Conservation (phyloP, 495 filamentous ascomycete species). For the Wilcoxina mikolae region DNA sequence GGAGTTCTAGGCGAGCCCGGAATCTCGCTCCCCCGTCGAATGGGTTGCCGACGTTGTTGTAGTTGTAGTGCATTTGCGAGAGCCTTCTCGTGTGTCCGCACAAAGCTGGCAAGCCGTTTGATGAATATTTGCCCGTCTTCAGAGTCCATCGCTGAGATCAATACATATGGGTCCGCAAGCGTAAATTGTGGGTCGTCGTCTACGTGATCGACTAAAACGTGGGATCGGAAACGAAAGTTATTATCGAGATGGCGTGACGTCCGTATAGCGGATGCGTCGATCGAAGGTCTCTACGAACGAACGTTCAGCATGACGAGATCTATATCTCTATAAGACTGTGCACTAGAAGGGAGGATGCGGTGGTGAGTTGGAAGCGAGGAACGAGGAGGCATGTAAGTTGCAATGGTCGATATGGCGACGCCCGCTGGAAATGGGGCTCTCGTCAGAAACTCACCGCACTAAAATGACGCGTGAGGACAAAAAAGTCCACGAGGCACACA, state of each 20-base stretch:
- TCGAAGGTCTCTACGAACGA: neutral
- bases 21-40: conserved; percentile 29
- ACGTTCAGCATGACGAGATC: conserved; percentile 12
- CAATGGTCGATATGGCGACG: neutral
- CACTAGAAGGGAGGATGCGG: conserved; percentile 4
- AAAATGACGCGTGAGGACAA: neutral
- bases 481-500: conserved; percentile 7
- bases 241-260: no score
- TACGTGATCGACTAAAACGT: neutral
- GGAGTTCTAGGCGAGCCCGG: conserved; percentile 37
- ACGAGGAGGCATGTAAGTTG: neutral
- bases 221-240: no score
- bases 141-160: conserved; percentile 47
- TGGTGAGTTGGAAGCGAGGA: neutral
- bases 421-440: neutral
- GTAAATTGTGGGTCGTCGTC: neutral
- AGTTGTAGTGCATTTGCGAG: conserved; percentile 89
- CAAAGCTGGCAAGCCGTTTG: conserved; percentile 90
- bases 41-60: conserved; percentile 44
- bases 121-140: conserved; percentile 85
- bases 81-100: conserved; percentile 92
- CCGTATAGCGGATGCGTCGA: conserved; percentile 6
- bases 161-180: conserved; percentile 20
- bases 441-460: conserved; percentile 7
- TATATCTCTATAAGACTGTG: conserved; percentile 17